Evolutionary conservation across 2,329 filamentous ascomycete genomes (phyloP).

Genomic region (Ceratocystis albifundus): DNA sequence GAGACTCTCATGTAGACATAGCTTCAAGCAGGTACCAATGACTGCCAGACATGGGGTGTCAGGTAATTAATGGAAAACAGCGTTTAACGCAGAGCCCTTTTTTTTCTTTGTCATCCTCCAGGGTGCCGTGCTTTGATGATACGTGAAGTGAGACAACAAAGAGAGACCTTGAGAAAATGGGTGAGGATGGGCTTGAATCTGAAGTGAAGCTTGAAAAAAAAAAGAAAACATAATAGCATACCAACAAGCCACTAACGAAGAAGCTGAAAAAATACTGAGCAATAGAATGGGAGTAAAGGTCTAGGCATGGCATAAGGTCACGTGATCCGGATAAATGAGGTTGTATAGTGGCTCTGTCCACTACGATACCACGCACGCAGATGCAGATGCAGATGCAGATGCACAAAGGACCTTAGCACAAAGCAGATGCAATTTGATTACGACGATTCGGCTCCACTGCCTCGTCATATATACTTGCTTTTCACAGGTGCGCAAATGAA

Average conservation of each 20-base stretch:
- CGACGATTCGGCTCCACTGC: not conserved
- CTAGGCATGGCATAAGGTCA: not conserved
- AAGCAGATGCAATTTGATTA: not conserved
- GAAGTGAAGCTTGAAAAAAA: not conserved
- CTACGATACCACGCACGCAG: not conserved
- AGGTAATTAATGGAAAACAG: too few relatives aligned
- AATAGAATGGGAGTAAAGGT: too few relatives aligned
- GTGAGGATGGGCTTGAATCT: not conserved
- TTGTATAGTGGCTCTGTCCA: not conserved
- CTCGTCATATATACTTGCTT: not conserved
- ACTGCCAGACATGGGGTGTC: too few relatives aligned
- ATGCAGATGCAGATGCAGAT: not conserved
- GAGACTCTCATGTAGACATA: too few relatives aligned
- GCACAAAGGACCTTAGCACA: not conserved
- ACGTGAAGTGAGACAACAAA: not conserved
- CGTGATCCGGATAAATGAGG: not conserved
- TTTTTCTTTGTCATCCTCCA: too few relatives aligned
- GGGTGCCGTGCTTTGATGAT: not conserved
- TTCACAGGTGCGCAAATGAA: not conserved
- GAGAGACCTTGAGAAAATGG: not conserved
- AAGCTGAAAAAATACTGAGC: not conserved
- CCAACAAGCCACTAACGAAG: not conserved
- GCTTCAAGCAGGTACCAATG: too few relatives aligned
- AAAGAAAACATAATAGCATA: too few relatives aligned
- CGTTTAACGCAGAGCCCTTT: too few relatives aligned